These are phyloP conservation scores for Acanthochlamys bracteata DNA, from an alignment of 106 monocot species.

Conservation along the genomic window DNA sequence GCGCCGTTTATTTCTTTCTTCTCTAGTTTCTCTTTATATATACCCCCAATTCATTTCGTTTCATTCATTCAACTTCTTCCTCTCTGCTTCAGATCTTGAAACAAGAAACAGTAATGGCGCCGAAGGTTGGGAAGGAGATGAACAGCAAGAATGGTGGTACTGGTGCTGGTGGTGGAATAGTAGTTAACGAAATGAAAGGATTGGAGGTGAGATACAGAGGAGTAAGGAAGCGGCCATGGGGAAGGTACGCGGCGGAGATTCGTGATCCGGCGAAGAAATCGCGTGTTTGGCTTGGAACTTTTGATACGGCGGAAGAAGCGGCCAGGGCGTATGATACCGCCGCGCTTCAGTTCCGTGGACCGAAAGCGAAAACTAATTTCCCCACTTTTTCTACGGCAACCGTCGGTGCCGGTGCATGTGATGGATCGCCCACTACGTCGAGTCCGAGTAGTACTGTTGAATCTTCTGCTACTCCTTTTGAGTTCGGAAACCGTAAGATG, in stretches of 20 bases:
- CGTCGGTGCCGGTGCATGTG: neutral
- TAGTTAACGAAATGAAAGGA: neutral
- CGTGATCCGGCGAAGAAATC: constrained; percentile 1
- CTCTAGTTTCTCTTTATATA: too few species aligned
- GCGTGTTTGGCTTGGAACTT: neutral
- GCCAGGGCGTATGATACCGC: neutral
- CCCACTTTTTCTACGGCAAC: neutral
- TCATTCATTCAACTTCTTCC: too few species aligned
- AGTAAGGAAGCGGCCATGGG: constrained; percentile 2
- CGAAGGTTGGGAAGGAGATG: neutral
- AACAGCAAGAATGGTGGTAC: neutral
- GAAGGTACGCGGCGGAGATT: constrained; percentile 4
- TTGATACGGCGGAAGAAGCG: neutral
- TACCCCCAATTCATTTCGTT: too few species aligned
- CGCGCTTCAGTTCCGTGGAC: neutral
- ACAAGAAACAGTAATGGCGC: neutral
- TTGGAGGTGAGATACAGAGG: neutral
- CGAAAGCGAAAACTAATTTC: constrained; percentile 1
- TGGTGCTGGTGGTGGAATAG: neutral
- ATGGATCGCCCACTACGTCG: neutral
- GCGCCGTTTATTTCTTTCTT: too few species aligned
- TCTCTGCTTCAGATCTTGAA: too few species aligned
- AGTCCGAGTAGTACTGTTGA: neutral
- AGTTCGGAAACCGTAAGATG: too few species aligned
- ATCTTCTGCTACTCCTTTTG: neutral